phyloP scores from a whole-genome alignment of 805 yeast genomes.

The Scheffersomyces coipomensis region DNA sequence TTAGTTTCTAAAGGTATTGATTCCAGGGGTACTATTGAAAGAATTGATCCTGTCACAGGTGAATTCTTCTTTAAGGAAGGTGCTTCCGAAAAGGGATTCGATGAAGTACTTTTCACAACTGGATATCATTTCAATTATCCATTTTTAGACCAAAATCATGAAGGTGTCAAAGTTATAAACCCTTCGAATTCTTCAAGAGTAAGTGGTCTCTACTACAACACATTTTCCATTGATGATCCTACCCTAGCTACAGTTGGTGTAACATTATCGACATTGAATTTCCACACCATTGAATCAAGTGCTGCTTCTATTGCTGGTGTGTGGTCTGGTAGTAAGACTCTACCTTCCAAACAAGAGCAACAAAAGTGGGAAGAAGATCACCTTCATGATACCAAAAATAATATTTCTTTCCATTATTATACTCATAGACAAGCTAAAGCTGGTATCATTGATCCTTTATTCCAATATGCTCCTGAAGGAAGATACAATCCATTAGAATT shows the following conservation, averaged over 20 bases:
- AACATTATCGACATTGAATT: slow-evolving; percentile 42
- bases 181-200: slow-evolving; percentile 29
- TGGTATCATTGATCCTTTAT: slow-evolving; percentile 24
- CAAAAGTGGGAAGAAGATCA: slow-evolving; percentile 27
- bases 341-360: slow-evolving; percentile 44
- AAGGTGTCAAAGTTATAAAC: slow-evolving; percentile 20
- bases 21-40: slow-evolving; percentile 24
- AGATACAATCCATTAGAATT: slow-evolving; percentile 29
- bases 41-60: slow-evolving; percentile 19
- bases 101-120: slow-evolving; percentile 46
- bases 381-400: slow-evolving; percentile 17
- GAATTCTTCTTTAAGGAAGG: slow-evolving; percentile 27
- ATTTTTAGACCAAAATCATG: slow-evolving; percentile 27
- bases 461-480: slow-evolving; percentile 19
- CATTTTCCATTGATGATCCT: slow-evolving; percentile 43
- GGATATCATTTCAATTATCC: slow-evolving; percentile 52
- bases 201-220: slow-evolving; percentile 34
- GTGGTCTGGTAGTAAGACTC: slow-evolving; percentile 38
- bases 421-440: slow-evolving; percentile 19
- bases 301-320: slow-evolving; percentile 61
- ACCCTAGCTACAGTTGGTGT: slow-evolving; percentile 41
- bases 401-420: slow-evolving; percentile 33
- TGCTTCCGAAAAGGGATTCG: slow-evolving; percentile 23
- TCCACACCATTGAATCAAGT: slow-evolving; percentile 49
- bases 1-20: slow-evolving; percentile 30